Base-by-base conservation (phyloP, 306 rosid species). In the Crotalaria pallida region DNA sequence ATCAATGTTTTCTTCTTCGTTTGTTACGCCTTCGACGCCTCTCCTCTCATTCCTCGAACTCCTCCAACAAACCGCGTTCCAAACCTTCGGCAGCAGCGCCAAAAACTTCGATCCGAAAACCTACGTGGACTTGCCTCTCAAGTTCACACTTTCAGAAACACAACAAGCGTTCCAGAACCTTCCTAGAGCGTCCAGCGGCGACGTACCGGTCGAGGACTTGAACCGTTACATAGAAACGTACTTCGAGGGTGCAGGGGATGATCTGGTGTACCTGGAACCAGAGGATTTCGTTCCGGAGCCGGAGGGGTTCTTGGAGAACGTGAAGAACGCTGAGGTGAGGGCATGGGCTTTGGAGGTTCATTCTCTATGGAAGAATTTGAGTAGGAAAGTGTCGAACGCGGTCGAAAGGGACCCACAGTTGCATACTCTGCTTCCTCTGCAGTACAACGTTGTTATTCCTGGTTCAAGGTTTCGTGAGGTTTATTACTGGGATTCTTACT, bases 401-500 rank as follows among this genome's bases (percentile, higher is more conserved):
- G 91, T 91, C 2, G 21, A 41, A 31, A 44, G 58, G 17, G 77
- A 60, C n/a, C 95, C 97, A 2, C 74, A 81, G 18, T 12, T 76
- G 4, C 89, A 87, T 73, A 91, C 99, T 17, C 69, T 91, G 65
- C 88, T 91, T 61, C 96, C 99, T 60, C 82, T 94, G 43, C 84
- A 86, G 0, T 29, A 16, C 64, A 69, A 78, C 4, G 38, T 58
- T 22, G 58, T 91, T 1, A 73, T 94, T 86, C 97, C 96, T 0
- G 99, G 99, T 3, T 89, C 97, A 0, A 74, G 96, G 18, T 94
- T 94, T 62, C 84, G 86, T 12, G 99, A 94, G 84, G 83, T 87
- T 56, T 94, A 94, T 73, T 94, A 94, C 29, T 94, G 99, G 99
- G 96, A 94, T 82, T 88, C 99, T 10, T 94, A 91, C 59, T 94